Conservation (phyloP, 2,329 filamentous ascomycete genomes). For the Xylaria sp. region DNA sequence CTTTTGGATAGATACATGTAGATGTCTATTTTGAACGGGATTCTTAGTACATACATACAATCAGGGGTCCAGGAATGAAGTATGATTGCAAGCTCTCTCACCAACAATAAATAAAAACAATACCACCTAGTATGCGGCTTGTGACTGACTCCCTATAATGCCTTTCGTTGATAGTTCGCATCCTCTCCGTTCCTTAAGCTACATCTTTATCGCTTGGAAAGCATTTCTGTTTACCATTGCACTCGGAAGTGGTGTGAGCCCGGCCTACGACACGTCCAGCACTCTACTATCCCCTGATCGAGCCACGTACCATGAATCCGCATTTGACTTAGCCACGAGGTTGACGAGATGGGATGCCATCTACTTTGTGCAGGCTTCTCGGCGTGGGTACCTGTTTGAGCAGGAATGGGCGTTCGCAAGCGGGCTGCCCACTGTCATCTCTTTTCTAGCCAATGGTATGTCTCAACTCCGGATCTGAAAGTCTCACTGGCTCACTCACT, state of each 20-base stretch:
- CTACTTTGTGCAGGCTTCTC: slow-evolving; percentile 74
- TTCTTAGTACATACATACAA: neutral
- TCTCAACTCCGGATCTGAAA: slow-evolving; percentile 5
- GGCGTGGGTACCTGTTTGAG: slow-evolving; percentile 75
- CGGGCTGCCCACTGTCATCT: slow-evolving; percentile 58
- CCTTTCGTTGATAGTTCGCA: slow-evolving; percentile 29
- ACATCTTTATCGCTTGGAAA: slow-evolving; percentile 74
- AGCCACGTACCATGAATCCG: slow-evolving; percentile 48
- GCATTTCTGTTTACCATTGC: slow-evolving; percentile 71
- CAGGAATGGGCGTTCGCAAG: slow-evolving; percentile 86
- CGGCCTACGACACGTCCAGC: slow-evolving; percentile 83
- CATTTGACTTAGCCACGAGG: slow-evolving; percentile 60
- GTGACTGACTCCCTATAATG: slow-evolving; percentile 38
- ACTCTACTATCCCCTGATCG: slow-evolving; percentile 61
- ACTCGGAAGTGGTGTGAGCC: slow-evolving; percentile 61
- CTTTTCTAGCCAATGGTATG: slow-evolving; percentile 51
- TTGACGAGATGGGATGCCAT: slow-evolving; percentile 84
- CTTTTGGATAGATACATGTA: neutral
- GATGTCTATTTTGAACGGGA: neutral
- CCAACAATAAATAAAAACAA: slow-evolving; percentile 1
- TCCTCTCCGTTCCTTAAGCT: slow-evolving; percentile 47
- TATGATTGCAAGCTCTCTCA: neutral
- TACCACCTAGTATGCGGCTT: neutral
- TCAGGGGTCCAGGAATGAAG: slow-evolving; percentile 1
- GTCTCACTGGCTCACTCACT: slow-evolving; percentile 30